Conservation (phyloP, 192 early-diverging fungal genomes). For the Diversispora epigaea region DNA sequence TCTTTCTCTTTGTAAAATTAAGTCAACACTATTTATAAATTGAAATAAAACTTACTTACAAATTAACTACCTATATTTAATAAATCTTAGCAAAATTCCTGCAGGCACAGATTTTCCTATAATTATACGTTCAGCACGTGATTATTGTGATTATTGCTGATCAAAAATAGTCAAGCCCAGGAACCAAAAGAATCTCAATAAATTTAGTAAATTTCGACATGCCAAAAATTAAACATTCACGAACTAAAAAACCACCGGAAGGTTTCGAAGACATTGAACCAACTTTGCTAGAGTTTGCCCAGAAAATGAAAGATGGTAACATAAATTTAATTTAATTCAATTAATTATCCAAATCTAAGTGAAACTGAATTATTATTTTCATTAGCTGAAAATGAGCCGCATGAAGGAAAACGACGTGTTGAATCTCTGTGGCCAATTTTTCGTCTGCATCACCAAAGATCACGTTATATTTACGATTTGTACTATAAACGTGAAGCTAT, state of each 20-base stretch:
- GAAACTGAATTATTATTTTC: background rate
- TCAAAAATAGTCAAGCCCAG: no score
- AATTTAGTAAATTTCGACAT: constrained; percentile 38
- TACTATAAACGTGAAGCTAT: constrained; percentile 96
- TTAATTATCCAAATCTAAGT: constrained; percentile 14
- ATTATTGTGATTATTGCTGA: no score
- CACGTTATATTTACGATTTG: constrained; percentile 94
- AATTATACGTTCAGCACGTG: no score
- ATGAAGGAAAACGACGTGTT: constrained; percentile 89
- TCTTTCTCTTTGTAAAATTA: no score
- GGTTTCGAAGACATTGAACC: constrained; percentile 97
- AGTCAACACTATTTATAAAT: no score
- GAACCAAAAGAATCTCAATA: no score
- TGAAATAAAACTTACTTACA: no score
- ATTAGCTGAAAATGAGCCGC: constrained; percentile 90
- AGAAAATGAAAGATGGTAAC: constrained; percentile 93
- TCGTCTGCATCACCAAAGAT: constrained; percentile 95
- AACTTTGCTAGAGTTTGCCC: constrained; percentile 82
- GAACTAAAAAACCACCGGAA: constrained; percentile 85
- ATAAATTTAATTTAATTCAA: constrained; percentile 7
- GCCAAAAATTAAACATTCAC: constrained; percentile 73
- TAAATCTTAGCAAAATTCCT: no score
- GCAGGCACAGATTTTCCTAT: no score
- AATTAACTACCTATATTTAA: no score
- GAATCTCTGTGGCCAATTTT: constrained; percentile 95